Conservation (phyloP, 2,329 filamentous ascomycete genomes). For the Aspergillus cejpii region DNA sequence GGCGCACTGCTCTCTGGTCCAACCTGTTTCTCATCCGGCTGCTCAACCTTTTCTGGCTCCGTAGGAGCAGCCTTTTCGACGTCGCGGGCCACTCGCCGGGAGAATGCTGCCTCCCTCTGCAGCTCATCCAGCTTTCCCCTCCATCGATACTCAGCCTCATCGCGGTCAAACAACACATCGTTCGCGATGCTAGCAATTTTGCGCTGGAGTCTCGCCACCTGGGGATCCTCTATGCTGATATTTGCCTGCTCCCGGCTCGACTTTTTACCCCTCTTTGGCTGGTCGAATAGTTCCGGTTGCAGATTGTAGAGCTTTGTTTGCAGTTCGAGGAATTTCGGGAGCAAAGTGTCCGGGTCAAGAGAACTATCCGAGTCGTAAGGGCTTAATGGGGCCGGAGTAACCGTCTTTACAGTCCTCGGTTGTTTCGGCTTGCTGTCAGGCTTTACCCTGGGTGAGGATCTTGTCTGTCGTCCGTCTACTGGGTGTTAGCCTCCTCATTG, state of each 20-base stretch:
- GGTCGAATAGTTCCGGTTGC: slow-evolving; percentile 49
- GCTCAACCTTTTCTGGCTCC: slow-evolving; percentile 51
- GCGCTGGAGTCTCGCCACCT: slow-evolving; percentile 59
- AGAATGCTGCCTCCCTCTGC: slow-evolving; percentile 51
- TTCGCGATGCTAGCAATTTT: slow-evolving; percentile 72
- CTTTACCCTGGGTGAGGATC: slow-evolving; percentile 21
- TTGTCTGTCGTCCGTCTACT: slow-evolving; percentile 27
- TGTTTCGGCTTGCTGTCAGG: slow-evolving; percentile 22
- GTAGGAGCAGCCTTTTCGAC: slow-evolving; percentile 25
- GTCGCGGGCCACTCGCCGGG: slow-evolving; percentile 22
- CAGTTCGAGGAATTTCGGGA: slow-evolving; percentile 69
- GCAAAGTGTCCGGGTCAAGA: slow-evolving; percentile 66
- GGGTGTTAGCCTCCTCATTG: slow-evolving; percentile 23
- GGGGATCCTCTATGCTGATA: slow-evolving; percentile 31
- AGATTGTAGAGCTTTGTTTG: slow-evolving; percentile 62
- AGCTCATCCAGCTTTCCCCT: slow-evolving; percentile 52
- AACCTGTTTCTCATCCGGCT: slow-evolving; percentile 13
- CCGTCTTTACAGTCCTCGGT: slow-evolving; percentile 23
- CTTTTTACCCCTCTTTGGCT: slow-evolving; percentile 39
- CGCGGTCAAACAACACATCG: slow-evolving; percentile 67
- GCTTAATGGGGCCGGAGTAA: slow-evolving; percentile 17
- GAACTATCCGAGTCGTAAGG: slow-evolving; percentile 53
- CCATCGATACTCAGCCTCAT: slow-evolving; percentile 61
- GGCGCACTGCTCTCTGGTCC: slow-evolving; percentile 15
- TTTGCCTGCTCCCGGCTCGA: slow-evolving; percentile 21